Percentiles rank a stretch among this genome's conserved stretches.
Conservation (phyloP, 306 rosid genomes). For the Sesbania bispinosa region DNA sequence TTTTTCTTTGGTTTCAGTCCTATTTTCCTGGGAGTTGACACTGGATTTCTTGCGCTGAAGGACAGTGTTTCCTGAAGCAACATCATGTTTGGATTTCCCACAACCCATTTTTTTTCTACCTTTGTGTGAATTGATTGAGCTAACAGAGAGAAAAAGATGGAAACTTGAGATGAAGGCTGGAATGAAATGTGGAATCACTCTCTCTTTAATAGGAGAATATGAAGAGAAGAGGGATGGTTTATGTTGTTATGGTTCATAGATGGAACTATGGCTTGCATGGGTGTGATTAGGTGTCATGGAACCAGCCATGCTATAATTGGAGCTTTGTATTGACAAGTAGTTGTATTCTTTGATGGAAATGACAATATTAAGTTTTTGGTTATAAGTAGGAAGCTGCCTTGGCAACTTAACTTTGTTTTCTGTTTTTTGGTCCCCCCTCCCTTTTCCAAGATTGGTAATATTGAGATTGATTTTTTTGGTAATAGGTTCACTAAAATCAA, state of each 20-base stretch:
- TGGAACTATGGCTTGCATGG: constrained; percentile 23
- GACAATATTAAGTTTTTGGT: neutral
- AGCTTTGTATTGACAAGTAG: constrained; percentile 4
- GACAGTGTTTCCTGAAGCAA: constrained; percentile 50
- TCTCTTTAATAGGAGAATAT: constrained; percentile 4
- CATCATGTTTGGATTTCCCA: constrained; percentile 73
- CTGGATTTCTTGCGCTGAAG: constrained; percentile 47
- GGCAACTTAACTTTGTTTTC: neutral
- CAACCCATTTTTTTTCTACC: constrained; percentile 55
- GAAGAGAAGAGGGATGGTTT: neutral
- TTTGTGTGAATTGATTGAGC: constrained; percentile 4
- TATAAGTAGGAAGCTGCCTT: neutral
- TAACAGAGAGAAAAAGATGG: neutral
- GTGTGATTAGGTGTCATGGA: constrained; percentile 34
- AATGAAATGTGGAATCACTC: neutral
- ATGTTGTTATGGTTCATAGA: constrained; percentile 24
- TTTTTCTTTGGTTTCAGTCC: constrained; percentile 1
- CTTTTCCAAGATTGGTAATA: neutral
- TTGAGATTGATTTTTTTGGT: neutral
- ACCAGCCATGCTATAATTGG: constrained; percentile 6
- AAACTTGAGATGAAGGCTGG: neutral
- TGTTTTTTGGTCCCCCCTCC: neutral
- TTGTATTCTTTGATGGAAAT: neutral
- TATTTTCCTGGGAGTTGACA: constrained; percentile 1
- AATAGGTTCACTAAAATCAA: too few species aligned